These are phyloP conservation scores for Articulospora tetracladia DNA, from an alignment of 495 filamentous ascomycete genomes.

Conservation along the genomic window DNA sequence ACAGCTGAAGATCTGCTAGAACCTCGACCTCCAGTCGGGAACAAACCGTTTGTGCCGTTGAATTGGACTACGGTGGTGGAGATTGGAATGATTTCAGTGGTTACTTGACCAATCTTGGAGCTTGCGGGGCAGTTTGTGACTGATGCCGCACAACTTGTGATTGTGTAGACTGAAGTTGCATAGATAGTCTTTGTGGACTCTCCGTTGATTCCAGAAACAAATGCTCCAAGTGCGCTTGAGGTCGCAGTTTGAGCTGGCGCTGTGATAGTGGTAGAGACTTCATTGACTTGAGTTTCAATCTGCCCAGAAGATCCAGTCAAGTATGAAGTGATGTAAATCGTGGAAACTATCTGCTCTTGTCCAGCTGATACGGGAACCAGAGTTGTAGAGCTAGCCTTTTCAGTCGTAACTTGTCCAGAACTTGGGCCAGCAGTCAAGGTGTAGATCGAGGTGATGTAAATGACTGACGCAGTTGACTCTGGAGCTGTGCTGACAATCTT, in stretches of 20 bases:
- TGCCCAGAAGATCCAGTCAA: not conserved
- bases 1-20: not conserved
- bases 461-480: too few relatives aligned
- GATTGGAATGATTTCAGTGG: conserved; percentile 19
- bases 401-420: not conserved
- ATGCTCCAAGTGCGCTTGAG: not conserved
- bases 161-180: not conserved
- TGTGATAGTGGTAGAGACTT: not conserved
- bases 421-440: not conserved
- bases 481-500: too few relatives aligned
- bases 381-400: not conserved
- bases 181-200: not conserved
- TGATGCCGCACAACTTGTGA: not conserved
- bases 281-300: not conserved
- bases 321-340: not conserved
- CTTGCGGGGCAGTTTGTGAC: not conserved
- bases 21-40: not conserved
- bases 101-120: not conserved
- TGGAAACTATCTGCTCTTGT: not conserved
- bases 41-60: not conserved
- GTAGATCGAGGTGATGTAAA: not conserved
- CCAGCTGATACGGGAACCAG: not conserved
- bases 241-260: not conserved
- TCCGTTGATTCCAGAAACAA: not conserved
- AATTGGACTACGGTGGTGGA: conserved; percentile 30